Base-by-base conservation (phyloP, 2,329 filamentous ascomycete genomes). In the Malbranchea cinnamomea region DNA sequence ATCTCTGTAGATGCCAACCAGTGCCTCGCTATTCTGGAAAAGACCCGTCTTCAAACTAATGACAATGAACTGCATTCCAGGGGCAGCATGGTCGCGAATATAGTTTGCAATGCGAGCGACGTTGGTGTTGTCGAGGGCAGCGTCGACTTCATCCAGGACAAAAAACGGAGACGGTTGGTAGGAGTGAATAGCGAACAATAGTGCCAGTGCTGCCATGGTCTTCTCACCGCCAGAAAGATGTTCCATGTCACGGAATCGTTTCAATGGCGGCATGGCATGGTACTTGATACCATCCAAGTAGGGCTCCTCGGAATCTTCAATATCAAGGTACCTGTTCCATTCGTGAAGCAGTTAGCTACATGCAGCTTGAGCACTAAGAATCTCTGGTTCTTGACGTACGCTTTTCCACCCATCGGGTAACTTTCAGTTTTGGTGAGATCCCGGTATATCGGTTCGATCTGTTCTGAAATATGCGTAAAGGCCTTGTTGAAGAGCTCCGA, bases 231-330 rank as follows among this genome's bases (percentile, higher is more conserved):
- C 89, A 1, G 83, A 93, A 6, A 98, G 64, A 52, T 94, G 89
- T 55, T 98, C 89, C 89, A 98, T 98, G 54, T 98, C 91, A 45
- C 89, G 73, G 70, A 98, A 98, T 26, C 89, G 83, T 62, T 98
- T 98, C 38, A 94, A 72, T 1, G 89, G 89, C 12, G 89, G 89
- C 85, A 95, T 98, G 38, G 89, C 91, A 52, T 95, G 85, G 57
- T 98, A 98, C 50, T 93, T 94, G 57, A 98, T 84, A 18, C 89
- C 89, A 23, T 81, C 83, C 3, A 94, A 71, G 53, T 95, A 98
- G 1, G 89, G 89, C 47, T 92, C 87, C 40, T 93, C 84, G n/a
- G 78, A 81, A 52, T 98, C 87, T 51, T 93, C 85, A 52, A 91
- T 85, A 48, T 94, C 85, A 27, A 98, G 74, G 49, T 93, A 93